Evolutionary conservation across 2,329 filamentous ascomycete genomes (phyloP), one percentile per base, ranked within the genome.

Genomic region (Cladobotryum protrusum): DNA sequence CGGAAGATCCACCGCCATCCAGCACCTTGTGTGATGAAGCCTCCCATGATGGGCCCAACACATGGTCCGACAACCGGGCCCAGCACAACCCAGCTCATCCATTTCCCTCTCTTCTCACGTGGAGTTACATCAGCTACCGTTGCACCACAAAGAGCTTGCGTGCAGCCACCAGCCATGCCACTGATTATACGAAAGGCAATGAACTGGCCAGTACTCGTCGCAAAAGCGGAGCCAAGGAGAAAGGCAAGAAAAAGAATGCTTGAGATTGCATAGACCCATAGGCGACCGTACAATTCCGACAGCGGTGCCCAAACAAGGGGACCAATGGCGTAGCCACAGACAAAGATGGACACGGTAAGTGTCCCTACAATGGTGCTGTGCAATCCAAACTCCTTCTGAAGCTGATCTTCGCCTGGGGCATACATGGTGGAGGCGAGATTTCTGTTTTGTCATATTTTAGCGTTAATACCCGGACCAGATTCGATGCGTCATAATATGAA

Each of bases 161-260:
- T 29, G 24, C 24, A 29, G 24, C 24, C 24, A 9, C 24, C 24
- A 29, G 24, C 24, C 24, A 29, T 29, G 6, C 24, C 24, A 8
- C 24, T 29, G 24, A 29, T 29, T 6, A 29, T 29, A 29, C 24
- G 24, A 29, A 29, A 29, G 24, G 81, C 82, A 56, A 85, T 78
- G 24, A 82, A 74, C 56, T 81, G 82, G 3, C 80, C 80, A 1
- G 78, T 75, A 56, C 84, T 84, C 7, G 81, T 82, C 52, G 86
- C 65, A 1, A 81, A 78, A 0, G 80, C 80, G 0, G 79, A 79
- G 4, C 81, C 83, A 57, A 84, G 83, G 7, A 77, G 67, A 36
- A 82, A 82, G 19, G 79, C 78, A 46, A 88, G 77, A 67, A 87
- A 87, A n/a, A 85, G 78, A 36, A 86, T 71, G n/a, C 86, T 88